Evolutionary conservation across 257 asterid species (phyloP), one percentile per base, ranked within the genome.

Genomic region (Capsicum chinense): DNA sequence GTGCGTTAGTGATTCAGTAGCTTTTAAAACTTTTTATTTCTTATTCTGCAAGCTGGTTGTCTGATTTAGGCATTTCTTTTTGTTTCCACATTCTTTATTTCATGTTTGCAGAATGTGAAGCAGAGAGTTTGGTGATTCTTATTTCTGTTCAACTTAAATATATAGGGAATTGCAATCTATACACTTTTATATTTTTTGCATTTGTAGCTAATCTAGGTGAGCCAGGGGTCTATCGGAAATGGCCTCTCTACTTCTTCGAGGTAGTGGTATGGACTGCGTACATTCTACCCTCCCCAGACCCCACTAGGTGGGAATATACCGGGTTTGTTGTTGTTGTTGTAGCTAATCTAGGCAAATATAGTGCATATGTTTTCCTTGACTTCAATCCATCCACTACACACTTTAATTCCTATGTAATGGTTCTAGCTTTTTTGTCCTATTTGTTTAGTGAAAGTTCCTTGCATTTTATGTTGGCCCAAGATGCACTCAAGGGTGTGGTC

Each of bases 341-440:
- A 26, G 60, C 80, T 74, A 74, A 48, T 74, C 39, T 74, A 74
- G 80, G 60, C 60, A 52, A 74, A 74, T 60, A 19, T 74, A 74
- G 42, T 47, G 60, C 44, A 74, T 11, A 48, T 74, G 60, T 74
- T 48, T 48, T 48, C 80, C 60, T 73, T 6, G 7, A 48, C 60
- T 74, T 50, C 80, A 74, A 74, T 74, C 44, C 80, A 47, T 74
- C 42, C 19, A 48, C 60, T 11, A 6, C 42, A 73, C 12, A 13
- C 60, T 74, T 74, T 17, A 42, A 21, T 39, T 47, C 80, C 60
- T 48, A 21, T 2, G 80, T 74, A 52, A 48, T 73, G 79, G 59
- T 73, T 74, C 80, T 3, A 74, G 19, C 57, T 50, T 21, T 52
- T 74, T 19, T 74, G 19, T 48, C 7, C 80, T 52, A 19, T 74